Conservation (phyloP, 164 flowering plant genomes). For the Paratinospora sagittata region DNA sequence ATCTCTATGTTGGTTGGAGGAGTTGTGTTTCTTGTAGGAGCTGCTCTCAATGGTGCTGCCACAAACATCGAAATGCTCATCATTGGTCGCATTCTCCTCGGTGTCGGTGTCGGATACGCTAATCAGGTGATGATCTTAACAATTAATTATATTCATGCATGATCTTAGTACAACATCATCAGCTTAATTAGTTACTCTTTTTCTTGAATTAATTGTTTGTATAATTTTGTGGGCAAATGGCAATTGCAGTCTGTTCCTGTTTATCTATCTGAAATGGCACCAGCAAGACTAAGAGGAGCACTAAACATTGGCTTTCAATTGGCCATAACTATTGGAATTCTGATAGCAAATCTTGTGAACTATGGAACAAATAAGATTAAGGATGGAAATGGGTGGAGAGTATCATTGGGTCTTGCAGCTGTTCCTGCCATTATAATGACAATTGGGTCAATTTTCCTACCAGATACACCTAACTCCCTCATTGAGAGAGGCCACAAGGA, state of each 20-base stretch:
- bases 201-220: no score
- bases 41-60: conserved; percentile 22
- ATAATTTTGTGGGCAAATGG: not conserved
- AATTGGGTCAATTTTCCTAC: conserved; percentile 10
- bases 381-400: conserved; percentile 18
- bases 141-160: not conserved
- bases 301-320: conserved; percentile 18
- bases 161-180: no score
- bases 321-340: conserved; percentile 16
- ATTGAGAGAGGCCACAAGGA: conserved; percentile 16
- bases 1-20: conserved; percentile 24
- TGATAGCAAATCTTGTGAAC: conserved; percentile 16
- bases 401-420: conserved; percentile 14
- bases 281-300: conserved; percentile 11
- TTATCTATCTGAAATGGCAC: conserved; percentile 15
- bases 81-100: conserved; percentile 26
- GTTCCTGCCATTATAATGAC: conserved; percentile 17
- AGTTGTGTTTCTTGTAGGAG: conserved; percentile 18
- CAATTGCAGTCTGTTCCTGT: conserved; percentile 11
- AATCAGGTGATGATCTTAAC: conserved; percentile 19
- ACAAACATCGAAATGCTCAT: conserved; percentile 21
- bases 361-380: conserved; percentile 13
- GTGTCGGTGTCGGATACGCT: conserved; percentile 26
- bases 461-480: conserved; percentile 21
- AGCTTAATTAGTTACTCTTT: not conserved